These are phyloP conservation scores for Trichomonascus vanleenenianus DNA, from an alignment of 805 yeast genomes.

Conservation along the genomic window DNA sequence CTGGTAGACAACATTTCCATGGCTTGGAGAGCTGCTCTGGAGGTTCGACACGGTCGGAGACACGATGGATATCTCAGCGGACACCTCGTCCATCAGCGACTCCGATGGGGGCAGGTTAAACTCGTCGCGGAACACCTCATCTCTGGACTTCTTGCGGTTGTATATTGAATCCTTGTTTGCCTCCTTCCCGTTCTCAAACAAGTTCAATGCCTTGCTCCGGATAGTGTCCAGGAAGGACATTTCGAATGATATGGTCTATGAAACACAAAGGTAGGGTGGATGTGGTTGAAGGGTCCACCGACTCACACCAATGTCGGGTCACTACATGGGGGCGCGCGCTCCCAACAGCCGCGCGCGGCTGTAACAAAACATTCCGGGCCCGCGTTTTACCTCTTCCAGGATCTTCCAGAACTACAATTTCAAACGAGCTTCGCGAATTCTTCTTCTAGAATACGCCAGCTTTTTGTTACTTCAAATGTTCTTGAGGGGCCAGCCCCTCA, in stretches of 20 bases:
- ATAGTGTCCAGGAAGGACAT: constrained; percentile 43
- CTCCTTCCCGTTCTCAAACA: constrained; percentile 29
- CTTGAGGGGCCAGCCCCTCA: too few relatives aligned
- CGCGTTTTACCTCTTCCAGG: too few relatives aligned
- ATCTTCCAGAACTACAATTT: too few relatives aligned
- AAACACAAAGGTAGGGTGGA: too few relatives aligned
- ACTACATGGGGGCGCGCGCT: background rate
- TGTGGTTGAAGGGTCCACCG: background rate
- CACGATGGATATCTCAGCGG: constrained; percentile 49
- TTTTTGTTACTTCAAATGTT: too few relatives aligned
- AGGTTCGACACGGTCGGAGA: constrained; percentile 6
- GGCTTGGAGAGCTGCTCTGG: constrained; percentile 14
- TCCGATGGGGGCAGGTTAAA: constrained; percentile 70
- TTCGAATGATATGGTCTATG: background rate
- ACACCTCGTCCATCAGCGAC: constrained; percentile 51
- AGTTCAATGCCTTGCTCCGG: constrained; percentile 38
- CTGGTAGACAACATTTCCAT: constrained; percentile 14
- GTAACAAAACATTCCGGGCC: background rate
- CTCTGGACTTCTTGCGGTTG: constrained; percentile 44
- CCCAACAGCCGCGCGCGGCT: background rate
- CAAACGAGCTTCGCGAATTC: too few relatives aligned
- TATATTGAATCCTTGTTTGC: constrained; percentile 16
- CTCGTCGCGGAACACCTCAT: constrained; percentile 60
- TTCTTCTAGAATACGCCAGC: too few relatives aligned
- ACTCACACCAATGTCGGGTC: background rate